Percentiles rank a stretch among this genome's conserved stretches.
Conservation (phyloP, 1,284 basidiomycete genomes). For the Trametes pubescens region DNA sequence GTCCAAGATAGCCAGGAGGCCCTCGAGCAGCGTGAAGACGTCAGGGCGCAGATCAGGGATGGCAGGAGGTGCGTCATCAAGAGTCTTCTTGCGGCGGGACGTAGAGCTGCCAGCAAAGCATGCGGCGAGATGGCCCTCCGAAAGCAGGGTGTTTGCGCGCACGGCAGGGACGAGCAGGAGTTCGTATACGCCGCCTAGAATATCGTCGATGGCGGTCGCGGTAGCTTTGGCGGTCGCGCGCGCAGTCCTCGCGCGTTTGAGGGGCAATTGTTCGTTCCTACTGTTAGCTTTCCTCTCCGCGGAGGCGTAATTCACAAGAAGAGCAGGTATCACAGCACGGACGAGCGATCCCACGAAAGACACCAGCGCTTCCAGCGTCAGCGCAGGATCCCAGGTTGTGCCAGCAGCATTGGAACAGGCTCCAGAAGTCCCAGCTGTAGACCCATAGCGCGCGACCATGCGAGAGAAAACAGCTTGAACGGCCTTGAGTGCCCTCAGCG, state of each 20-base stretch:
- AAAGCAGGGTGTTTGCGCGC: constrained; percentile 35
- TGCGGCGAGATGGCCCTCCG: constrained; percentile 24
- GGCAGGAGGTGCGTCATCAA: neutral
- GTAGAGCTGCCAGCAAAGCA: constrained; percentile 22
- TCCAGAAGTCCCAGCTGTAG: constrained; percentile 5
- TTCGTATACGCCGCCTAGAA: constrained; percentile 36
- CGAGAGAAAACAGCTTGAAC: constrained; percentile 8
- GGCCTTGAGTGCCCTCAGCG: constrained; percentile 29
- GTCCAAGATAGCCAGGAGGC: constrained; percentile 25
- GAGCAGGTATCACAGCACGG: constrained; percentile 26
- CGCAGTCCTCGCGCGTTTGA: neutral
- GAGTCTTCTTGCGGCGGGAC: neutral
- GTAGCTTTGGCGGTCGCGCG: neutral
- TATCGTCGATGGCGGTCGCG: constrained; percentile 20
- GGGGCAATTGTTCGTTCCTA: neutral
- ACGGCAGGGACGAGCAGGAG: constrained; percentile 38
- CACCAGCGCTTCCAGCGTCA: constrained; percentile 26
- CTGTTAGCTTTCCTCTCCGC: neutral
- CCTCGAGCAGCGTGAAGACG: constrained; percentile 30
- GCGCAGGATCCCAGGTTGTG: neutral
- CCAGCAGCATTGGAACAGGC: neutral
- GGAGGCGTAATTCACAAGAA: constrained; percentile 1
- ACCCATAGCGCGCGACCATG: constrained; percentile 4
- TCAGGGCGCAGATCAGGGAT: constrained; percentile 36
- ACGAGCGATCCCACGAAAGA: constrained; percentile 31